Evolutionary conservation across 2,329 filamentous ascomycete species (phyloP), one percentile per base, ranked within the genome.

Genomic region (Beauveria rudraprayagi): DNA sequence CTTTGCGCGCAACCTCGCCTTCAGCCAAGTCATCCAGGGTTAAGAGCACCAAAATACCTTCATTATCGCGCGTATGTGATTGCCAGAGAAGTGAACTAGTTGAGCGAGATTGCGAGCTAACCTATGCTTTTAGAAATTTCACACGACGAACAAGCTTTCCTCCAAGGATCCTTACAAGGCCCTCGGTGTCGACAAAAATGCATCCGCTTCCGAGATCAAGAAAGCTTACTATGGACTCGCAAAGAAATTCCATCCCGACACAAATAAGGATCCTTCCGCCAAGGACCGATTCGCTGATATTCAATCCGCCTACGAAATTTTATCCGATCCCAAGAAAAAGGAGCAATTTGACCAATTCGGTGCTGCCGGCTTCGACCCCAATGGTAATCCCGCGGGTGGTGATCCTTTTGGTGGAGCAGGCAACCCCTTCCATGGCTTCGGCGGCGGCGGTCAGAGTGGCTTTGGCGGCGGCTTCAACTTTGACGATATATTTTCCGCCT

Each of bases 221-320:
- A 97, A 97, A 75, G 92, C 94, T 3, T 99, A 99, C 79, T 99
- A 99, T 72, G 91, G 92, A 56, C 80, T 97, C 62, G 94, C 94
- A 22, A 99, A 99, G 76, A 99, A 97, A 71, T 99, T 86, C 72
- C 94, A 99, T 70, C 94, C 94, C 9, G 94, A 99, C 73, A 97
- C 94, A 41, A 99, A 97, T 80, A 97, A 97, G 74, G 94, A 97
- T 67, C 75, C 90, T 3, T 83, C 80, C n/a, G 92, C 94, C 41
- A 97, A 97, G 73, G 94, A 97, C 69, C 93, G 90, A 69, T 99
- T 99, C 70, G 84, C 88, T 65, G 93, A 97, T 67, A 91, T 95
- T 60, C 94, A 99, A 74, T 85, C 89, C 37, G 91, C 94, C 26
- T 99, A 99, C 76, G 94, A 99, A 74, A 81, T 97, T 47, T 80